Base-by-base conservation (phyloP, 257 asterid genomes). In the Fraxinus americana region DNA sequence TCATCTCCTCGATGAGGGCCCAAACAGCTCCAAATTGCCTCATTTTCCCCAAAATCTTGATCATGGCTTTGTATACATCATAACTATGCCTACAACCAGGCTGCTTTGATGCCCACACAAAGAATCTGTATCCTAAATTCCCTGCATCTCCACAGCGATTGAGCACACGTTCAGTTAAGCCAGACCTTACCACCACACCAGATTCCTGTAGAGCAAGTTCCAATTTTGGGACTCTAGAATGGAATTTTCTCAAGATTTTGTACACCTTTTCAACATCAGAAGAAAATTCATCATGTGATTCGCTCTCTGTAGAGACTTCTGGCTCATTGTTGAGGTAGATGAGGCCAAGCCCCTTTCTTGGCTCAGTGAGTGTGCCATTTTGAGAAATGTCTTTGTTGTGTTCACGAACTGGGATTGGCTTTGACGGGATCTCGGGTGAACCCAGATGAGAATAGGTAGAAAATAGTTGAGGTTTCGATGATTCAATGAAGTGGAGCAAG, bases 131-230 rank as follows among this genome's bases (percentile, higher is more conserved):
- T 19, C 97, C 99, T 68, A 95, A 88, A 76, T 92, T 95, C 48
- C 98, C 98, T 79, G 98, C 96, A 89, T 93, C 96, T 21, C 99
- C 98, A 77, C 98, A 92, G 43, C 99, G 97, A 72, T 83, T 89
- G 82, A 92, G 88, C 41, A 95, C 98, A 69, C 98, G 85, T 82
- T 95, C 97, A 27, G 98, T 90, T 77, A 94, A 85, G 7, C 98
- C 97, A 66, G 91, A 41, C 75, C 98, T 88, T 30, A 89, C 84
- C 38, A 78, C 77, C 67, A 90, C 87, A 77, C 97, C 97, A 43
- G 97, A 95, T 81, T 91, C 89, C 41, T 83, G 85, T 84, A 95
- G 85, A 72, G 99, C 98, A 84, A 90, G 97, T 82, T 95, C 98
- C 80, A 93, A 81, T 79, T 91, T 95, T 7, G 97, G 97, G 71